phyloP scores from a whole-genome alignment of 2,329 filamentous ascomycete genomes.

The Hypoxylon sp. region DNA sequence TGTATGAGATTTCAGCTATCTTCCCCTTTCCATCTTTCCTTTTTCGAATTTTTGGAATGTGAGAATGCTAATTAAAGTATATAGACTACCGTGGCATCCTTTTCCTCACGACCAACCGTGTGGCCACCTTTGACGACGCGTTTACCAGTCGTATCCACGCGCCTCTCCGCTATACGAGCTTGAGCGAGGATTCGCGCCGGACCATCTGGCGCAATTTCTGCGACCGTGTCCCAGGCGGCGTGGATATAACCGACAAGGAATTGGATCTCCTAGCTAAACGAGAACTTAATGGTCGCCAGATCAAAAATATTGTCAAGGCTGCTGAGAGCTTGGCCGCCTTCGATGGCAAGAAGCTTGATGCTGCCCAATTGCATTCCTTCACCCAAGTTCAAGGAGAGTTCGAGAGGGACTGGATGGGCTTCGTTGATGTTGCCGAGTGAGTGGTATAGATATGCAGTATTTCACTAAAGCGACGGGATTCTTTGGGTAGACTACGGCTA shows the following conservation, averaged over 20 bases:
- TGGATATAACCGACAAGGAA: slow-evolving; percentile 47
- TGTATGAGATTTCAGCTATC: slow-evolving; percentile 20
- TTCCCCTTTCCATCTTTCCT: background rate
- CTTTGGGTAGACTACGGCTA: background rate
- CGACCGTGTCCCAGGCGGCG: slow-evolving; percentile 38
- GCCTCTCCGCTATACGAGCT: slow-evolving; percentile 43
- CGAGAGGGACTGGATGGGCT: slow-evolving; percentile 48
- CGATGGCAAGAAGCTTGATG: slow-evolving; percentile 49
- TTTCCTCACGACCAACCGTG: slow-evolving; percentile 49
- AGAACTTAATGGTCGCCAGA: slow-evolving; percentile 51
- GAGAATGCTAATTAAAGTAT: background rate
- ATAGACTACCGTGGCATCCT: slow-evolving; percentile 47
- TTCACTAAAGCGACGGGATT: background rate
- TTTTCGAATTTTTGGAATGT: background rate
- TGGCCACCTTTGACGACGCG: slow-evolving; percentile 46
- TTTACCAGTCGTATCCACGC: slow-evolving; percentile 50
- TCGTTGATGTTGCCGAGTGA: slow-evolving; percentile 34
- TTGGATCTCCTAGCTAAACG: slow-evolving; percentile 45
- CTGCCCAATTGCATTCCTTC: slow-evolving; percentile 50
- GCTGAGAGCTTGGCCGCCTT: slow-evolving; percentile 52
- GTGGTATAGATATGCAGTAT: background rate
- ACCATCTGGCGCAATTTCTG: slow-evolving; percentile 49
- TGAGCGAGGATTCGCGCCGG: slow-evolving; percentile 33
- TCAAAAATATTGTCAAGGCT: slow-evolving; percentile 53
- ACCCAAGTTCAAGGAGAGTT: slow-evolving; percentile 53